phyloP scores from a whole-genome alignment of 805 yeast genomes.

The Yamadazyma scolyti region DNA sequence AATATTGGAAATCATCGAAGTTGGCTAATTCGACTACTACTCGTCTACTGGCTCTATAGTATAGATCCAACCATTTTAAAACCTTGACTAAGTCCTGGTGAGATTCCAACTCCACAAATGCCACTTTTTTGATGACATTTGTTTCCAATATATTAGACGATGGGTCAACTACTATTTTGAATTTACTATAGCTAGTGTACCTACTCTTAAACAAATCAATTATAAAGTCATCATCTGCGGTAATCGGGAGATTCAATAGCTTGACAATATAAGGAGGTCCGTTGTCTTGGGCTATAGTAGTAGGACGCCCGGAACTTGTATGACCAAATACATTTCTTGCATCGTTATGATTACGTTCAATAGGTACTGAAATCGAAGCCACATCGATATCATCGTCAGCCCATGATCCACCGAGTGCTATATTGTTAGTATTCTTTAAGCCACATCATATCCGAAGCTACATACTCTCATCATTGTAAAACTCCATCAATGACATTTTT shows the following conservation, averaged over 20 bases:
- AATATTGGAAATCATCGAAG: conserved; percentile 36
- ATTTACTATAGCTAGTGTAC: conserved; percentile 53
- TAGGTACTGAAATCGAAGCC: conserved; percentile 44
- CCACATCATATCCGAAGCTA: conserved; percentile 7
- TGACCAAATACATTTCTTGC: too few species aligned
- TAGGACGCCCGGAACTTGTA: too few species aligned
- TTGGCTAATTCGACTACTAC: conserved; percentile 39
- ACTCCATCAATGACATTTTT: conserved; percentile 45
- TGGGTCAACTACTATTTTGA: conserved; percentile 59
- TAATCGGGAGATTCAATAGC: conserved; percentile 56
- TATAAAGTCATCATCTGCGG: conserved; percentile 47
- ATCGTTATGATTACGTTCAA: conserved; percentile 29
- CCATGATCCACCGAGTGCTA: conserved; percentile 47
- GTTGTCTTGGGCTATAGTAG: conserved; percentile 8
- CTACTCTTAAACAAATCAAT: conserved; percentile 62
- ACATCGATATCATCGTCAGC: conserved; percentile 45
- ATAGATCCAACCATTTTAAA: conserved; percentile 60
- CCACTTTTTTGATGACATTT: conserved; percentile 47
- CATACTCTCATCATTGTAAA: conserved; percentile 44
- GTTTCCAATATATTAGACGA: conserved; percentile 32
- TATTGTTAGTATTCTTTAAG: conserved; percentile 17
- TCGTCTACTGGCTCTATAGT: conserved; percentile 39
- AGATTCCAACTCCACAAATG: conserved; percentile 57
- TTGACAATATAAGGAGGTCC: conserved; percentile 67
- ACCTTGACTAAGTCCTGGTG: conserved; percentile 54